These are phyloP conservation scores for Paramecium biaurelia DNA, from an alignment of 73 alveolate genomes.

Conservation along the genomic window DNA sequence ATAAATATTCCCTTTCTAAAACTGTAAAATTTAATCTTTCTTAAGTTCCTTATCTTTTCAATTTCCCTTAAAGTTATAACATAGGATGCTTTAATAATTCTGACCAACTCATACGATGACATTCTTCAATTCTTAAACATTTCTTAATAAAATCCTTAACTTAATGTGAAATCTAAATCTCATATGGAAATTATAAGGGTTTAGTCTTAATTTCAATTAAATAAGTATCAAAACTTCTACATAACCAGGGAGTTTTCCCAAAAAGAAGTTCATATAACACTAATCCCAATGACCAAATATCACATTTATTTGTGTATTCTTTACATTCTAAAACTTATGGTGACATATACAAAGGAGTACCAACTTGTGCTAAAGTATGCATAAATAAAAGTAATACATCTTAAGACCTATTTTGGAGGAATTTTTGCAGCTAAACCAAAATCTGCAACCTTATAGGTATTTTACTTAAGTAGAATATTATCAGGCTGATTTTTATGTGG, in stretches of 20 bases:
- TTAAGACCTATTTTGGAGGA: not conserved
- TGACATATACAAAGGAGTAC: conserved; percentile 63
- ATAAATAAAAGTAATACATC: not conserved
- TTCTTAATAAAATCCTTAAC: conserved; percentile 23
- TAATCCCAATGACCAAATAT: conserved; percentile 64
- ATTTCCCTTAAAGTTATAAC: not conserved
- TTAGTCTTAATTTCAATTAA: conserved; percentile 3
- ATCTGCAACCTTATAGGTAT: conserved; percentile 60
- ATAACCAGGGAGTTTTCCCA: conserved; percentile 64
- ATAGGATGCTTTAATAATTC: conserved; percentile 30
- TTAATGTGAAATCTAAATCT: not conserved
- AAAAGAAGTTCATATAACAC: conserved; percentile 53
- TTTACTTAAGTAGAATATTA: conserved; percentile 50
- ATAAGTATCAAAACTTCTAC: conserved; percentile 39
- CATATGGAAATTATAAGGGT: conserved; percentile 62
- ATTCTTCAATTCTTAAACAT: conserved; percentile 50
- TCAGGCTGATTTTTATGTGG: conserved; percentile 48
- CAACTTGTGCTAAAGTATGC: conserved; percentile 21
- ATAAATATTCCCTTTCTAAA: not conserved
- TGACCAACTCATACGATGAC: conserved; percentile 46
- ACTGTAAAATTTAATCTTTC: not conserved
- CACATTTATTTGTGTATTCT: conserved; percentile 51
- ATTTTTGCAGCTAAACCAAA: conserved; percentile 61
- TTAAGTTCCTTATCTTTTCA: not conserved
- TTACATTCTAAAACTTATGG: conserved; percentile 33